Evolutionary conservation across 108 stramenopile genomes (phyloP).

Genomic region (Pseudonitzschia delicatissima): DNA sequence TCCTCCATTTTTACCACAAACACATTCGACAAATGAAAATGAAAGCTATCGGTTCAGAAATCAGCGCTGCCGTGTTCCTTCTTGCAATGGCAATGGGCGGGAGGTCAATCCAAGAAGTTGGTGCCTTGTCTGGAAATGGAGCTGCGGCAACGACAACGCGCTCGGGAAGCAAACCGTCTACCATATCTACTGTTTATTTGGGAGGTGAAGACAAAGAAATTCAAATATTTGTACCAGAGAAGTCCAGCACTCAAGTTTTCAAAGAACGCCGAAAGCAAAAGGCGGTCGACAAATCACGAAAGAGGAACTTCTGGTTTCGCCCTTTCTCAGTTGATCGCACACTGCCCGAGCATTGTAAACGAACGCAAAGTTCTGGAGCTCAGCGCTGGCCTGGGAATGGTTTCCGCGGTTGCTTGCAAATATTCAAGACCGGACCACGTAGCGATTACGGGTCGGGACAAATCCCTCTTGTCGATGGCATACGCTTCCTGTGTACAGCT

Average conservation of each 20-base stretch:
- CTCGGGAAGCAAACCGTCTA: neutral
- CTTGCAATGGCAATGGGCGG: neutral
- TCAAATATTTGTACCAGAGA: constrained; percentile 4
- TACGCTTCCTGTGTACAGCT: constrained; percentile 23
- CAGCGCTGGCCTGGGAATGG: constrained; percentile 16
- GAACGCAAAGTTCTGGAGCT: constrained; percentile 24
- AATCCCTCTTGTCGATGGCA: constrained; percentile 9
- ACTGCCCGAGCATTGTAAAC: constrained; percentile 24
- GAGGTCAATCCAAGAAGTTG: neutral
- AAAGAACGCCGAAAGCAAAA: neutral
- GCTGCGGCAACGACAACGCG: neutral
- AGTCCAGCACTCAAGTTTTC: constrained; percentile 3
- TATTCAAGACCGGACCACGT: constrained; percentile 25
- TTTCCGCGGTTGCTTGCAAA: constrained; percentile 17
- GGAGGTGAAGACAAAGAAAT: constrained; percentile 13
- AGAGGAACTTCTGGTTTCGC: constrained; percentile 17
- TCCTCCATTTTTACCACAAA: no score
- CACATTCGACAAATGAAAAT: no score
- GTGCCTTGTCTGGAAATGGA: constrained; percentile 5
- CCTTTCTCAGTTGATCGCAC: constrained; percentile 21
- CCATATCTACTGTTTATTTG: neutral
- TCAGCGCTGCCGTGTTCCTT: neutral
- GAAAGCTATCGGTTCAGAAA: constrained; percentile 4
- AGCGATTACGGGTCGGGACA: constrained; percentile 23
- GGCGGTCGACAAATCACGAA: neutral